Evolutionary conservation across 2,329 filamentous ascomycete genomes (phyloP).

Genomic region (Neonectria faginata): DNA sequence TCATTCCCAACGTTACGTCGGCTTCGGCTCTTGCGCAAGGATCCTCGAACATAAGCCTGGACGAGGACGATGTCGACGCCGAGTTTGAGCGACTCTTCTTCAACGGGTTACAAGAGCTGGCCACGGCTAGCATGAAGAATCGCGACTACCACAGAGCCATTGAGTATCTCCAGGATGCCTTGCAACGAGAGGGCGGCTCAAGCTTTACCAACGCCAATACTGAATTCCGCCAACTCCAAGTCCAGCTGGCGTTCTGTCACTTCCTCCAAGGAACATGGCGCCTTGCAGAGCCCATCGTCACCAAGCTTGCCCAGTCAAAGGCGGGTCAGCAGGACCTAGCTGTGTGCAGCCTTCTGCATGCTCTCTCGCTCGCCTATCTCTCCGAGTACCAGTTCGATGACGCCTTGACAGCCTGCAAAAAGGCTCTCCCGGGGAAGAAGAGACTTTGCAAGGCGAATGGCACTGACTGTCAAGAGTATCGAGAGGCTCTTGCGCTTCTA

Average conservation of each 20-base stretch:
- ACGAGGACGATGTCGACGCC: conserved; percentile 14
- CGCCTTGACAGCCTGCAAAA: conserved; percentile 38
- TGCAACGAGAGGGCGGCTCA: conserved; percentile 12
- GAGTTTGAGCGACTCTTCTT: conserved; percentile 30
- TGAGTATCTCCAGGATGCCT: conserved; percentile 38
- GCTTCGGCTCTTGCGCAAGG: background rate
- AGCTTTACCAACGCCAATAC: conserved; percentile 5
- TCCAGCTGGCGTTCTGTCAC: conserved; percentile 41
- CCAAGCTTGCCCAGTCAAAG: background rate
- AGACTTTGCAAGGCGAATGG: conserved; percentile 31
- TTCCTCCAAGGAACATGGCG: conserved; percentile 40
- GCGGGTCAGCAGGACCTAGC: conserved; percentile 2
- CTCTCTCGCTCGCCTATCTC: conserved; percentile 29
- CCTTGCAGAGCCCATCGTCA: conserved; percentile 28
- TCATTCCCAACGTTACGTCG: background rate
- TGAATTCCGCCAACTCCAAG: conserved; percentile 31
- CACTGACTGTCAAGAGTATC: conserved; percentile 30
- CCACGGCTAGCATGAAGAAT: conserved; percentile 39
- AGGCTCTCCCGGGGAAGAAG: conserved; percentile 40
- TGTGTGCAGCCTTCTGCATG: conserved; percentile 14
- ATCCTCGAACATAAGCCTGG: background rate
- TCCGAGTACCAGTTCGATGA: conserved; percentile 38
- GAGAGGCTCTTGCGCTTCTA: conserved; percentile 39
- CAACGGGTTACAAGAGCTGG: conserved; percentile 40
- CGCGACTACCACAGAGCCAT: conserved; percentile 39